These are phyloP conservation scores for Polyplosphaeria fusca DNA, from an alignment of 495 filamentous ascomycete genomes.

Conservation along the genomic window DNA sequence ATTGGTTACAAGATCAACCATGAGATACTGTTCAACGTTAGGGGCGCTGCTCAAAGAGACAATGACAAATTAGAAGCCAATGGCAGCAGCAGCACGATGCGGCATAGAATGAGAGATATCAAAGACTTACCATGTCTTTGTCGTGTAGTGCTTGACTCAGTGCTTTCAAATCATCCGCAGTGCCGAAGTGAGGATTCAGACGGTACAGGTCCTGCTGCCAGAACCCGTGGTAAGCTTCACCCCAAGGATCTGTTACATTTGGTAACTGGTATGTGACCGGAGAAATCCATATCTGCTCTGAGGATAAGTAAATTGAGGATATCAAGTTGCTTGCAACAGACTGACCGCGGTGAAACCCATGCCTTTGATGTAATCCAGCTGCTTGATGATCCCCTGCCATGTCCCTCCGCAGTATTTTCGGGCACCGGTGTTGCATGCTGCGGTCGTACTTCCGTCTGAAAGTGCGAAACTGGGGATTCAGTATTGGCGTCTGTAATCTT, in stretches of 20 bases:
- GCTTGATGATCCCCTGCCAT: constrained; percentile 67
- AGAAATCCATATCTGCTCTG: constrained; percentile 66
- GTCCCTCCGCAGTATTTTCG: constrained; percentile 71
- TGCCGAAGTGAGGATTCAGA: constrained; percentile 65
- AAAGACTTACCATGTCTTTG: constrained; percentile 53
- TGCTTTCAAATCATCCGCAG: constrained; percentile 59
- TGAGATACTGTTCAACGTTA: constrained; percentile 51
- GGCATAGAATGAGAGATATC: not conserved
- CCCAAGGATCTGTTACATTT: constrained; percentile 44
- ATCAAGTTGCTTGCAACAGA: too few species aligned
- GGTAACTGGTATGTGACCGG: constrained; percentile 63
- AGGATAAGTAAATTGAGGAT: not conserved
- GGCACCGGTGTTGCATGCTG: constrained; percentile 48
- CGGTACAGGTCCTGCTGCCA: constrained; percentile 68
- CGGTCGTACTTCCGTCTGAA: constrained; percentile 61
- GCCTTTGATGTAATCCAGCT: constrained; percentile 67
- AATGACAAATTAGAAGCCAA: too few species aligned
- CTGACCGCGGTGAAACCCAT: constrained; percentile 75
- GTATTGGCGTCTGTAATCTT: not conserved
- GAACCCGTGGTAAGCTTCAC: constrained; percentile 63
- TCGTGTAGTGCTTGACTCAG: constrained; percentile 59
- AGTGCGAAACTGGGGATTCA: constrained; percentile 55
- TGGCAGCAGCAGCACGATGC: too few species aligned
- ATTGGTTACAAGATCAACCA: constrained; percentile 79
- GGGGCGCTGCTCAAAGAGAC: not conserved